Evolutionary conservation across 371 early-diverging fungal species (phyloP).

Genomic region (Zychaea mexicana): DNA sequence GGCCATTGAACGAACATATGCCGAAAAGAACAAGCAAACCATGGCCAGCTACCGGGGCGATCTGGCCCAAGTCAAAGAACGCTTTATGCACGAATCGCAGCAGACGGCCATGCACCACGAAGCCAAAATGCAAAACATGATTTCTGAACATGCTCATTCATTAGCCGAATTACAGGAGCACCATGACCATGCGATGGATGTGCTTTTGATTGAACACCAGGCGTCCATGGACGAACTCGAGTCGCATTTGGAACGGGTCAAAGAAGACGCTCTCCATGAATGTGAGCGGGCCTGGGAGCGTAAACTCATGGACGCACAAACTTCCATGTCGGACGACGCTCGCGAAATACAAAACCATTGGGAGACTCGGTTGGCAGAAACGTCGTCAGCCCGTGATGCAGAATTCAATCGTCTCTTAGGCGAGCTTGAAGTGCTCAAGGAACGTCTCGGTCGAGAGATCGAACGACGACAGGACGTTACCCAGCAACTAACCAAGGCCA

Average conservation of each 20-base stretch:
- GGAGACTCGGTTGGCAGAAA: conserved; percentile 28
- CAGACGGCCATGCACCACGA: conserved; percentile 26
- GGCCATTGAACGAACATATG: neutral
- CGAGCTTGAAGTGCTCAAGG: conserved; percentile 10
- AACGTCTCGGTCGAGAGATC: conserved; percentile 14
- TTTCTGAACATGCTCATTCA: conserved; percentile 29
- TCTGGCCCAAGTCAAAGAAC: conserved; percentile 10
- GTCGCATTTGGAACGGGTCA: conserved; percentile 11
- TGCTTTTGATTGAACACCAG: conserved; percentile 28
- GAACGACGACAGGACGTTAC: conserved; percentile 4
- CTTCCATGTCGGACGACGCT: conserved; percentile 36
- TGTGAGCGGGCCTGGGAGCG: neutral
- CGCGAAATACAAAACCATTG: conserved; percentile 26
- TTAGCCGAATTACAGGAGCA: conserved; percentile 29
- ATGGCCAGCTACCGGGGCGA: conserved; percentile 11
- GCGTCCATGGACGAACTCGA: conserved; percentile 20
- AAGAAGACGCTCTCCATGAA: neutral
- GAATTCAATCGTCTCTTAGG: neutral
- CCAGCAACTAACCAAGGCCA: neutral
- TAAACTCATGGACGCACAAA: conserved; percentile 24
- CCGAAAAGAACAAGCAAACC: neutral
- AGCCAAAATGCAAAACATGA: conserved; percentile 29
- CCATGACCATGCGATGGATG: conserved; percentile 31
- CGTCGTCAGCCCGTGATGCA: conserved; percentile 2
- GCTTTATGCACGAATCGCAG: conserved; percentile 26